Base-by-base conservation (phyloP, 305 asterid species). In the Fraxinus nigra region DNA sequence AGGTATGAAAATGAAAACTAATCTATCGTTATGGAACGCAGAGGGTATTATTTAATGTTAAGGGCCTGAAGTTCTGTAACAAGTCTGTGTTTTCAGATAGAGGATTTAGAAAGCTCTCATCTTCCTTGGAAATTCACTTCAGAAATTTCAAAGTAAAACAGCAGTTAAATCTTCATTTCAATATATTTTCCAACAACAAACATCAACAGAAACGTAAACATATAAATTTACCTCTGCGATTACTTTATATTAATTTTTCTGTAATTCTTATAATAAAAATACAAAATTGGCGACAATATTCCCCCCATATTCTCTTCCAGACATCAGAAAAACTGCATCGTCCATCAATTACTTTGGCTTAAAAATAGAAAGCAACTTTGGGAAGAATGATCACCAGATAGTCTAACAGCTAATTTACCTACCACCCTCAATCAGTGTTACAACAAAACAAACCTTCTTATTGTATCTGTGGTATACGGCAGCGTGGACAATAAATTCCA, bases 261-360 rank as follows among this genome's bases (percentile, higher is more conserved):
- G 80, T 77, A 80, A 33, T 63, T 75, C 32, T 83, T 61, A 22
- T 26, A 83, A 51, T 30, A 54, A 82, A 76, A 79, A 75, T 78
- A 78, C 87, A 88, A 82, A 54, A 76, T 59, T 38, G 78, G 65
- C 28, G 67, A 46, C 78, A 78, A 69, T 81, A 38, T 37, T 78
- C 78, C 80, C 38, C 30, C 77, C 77, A 38, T 67, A 20, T 65
- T 56, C 69, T 70, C 81, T 78, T 79, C 86, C 86, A 82, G 81
- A 82, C 86, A 85, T 84, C 84, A 79, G 13, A 32, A 72, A 81
- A 79, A 32, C 79, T 16, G 80, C 43, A 78, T 37, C 85, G 37
- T 75, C 78, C n/a, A 56, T 77, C 78, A 79, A 30, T 61, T 32
- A 30, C 24, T 75, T 80, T 77, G 4, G 51, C 28, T 75, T 51